Base-by-base conservation (phyloP, 108 stramenopile species). In the Cylindrotheca fusiformis region DNA sequence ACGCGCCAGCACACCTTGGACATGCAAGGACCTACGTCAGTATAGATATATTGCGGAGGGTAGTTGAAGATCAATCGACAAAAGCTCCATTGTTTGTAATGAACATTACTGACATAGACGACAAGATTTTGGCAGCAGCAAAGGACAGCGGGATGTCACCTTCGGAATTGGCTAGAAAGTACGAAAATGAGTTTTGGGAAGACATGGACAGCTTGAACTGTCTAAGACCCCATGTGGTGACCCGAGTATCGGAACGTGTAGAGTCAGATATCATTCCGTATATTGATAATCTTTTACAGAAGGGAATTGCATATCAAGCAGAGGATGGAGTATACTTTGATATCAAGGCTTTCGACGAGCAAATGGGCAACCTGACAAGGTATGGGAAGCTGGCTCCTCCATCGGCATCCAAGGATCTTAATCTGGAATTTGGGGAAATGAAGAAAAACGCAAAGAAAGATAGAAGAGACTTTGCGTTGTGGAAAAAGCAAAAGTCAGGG, bases 61-160 rank as follows among this genome's bases (percentile, higher is more conserved):
- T 97, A 24, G 49, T 96, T 64, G 49, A 48, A 25, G 53, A 41
- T 14, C 22, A 36, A 8, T 29, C 55, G 4, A 18, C 57, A 21
- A 57, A 74, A 18, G 63, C 79, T 8, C 85, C 84, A 2, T 41
- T 91, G 36, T 87, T 88, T 63, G 88, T 88, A 2, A 85, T 96
- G 81, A 96, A 96, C 67, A 81, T 97, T 47, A 99, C 98, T 14
- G 97, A 99, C 77, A 90, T 99, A 23, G 99, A 99, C 65, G 99
- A 99, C 73, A 99, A 99, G 76, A 99, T 98, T 53, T 46, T 91
- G 10, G 62, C 81, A 8, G 61, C 85, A 4, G 55, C 86, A n/a
- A 75, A 71, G 28, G 93, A 90, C 60, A 12, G 67, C 4, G 36
- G 32, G 33, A 57, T 55, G 45, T 10, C 67, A 23, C 72, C 90